Evolutionary conservation across 2,329 filamentous ascomycete genomes (phyloP), one percentile per base, ranked within the genome.

Genomic region (Penicillium sp.): DNA sequence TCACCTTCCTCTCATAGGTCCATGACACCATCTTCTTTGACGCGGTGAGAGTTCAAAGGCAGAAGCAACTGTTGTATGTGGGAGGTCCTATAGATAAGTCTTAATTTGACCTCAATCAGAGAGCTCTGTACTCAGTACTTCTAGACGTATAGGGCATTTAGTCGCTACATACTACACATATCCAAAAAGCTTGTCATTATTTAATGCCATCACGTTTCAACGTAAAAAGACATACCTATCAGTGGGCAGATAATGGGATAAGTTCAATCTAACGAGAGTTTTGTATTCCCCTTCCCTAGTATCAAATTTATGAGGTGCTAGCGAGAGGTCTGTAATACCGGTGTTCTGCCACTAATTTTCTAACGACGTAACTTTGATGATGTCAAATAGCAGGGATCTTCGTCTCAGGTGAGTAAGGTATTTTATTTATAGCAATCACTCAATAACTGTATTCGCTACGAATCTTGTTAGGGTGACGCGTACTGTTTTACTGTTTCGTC

Each of bases 21-120:
- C 30, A 63, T 63, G 60, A 61, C 15, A 61, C 63, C 60, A 59
- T 60, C 30, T 28, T 50, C 50, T 64, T 59, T 55, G 17, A 60
- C 53, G 42, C 42, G 55, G 54, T 37, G 44, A n/a, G 22, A 35
- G 3, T 19, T 33, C 54, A 47, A 45, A 54, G 33, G 47, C 10
- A 35, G n/a, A 50, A 33, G 28, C 42, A 42, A 53, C 22, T 58
- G 53, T 62, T 24, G 56, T 49, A 57, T 55, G 24, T 12, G 9
- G 9, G 10, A 33, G 6, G 30, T 2, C 9, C 30, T 12, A 12
- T 12, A 33, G 30, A 12, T 2, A 33, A 4, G 30, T 12, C 30
- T 33, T 33, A 10, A 33, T 33, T 12, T 33, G 12, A 12, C 12
- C 3, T 33, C 30, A 1, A 9, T 12, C 30, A 33, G 9, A 12